Conservation (phyloP, 106 monocot species). For the Amphibolis antarctica region DNA sequence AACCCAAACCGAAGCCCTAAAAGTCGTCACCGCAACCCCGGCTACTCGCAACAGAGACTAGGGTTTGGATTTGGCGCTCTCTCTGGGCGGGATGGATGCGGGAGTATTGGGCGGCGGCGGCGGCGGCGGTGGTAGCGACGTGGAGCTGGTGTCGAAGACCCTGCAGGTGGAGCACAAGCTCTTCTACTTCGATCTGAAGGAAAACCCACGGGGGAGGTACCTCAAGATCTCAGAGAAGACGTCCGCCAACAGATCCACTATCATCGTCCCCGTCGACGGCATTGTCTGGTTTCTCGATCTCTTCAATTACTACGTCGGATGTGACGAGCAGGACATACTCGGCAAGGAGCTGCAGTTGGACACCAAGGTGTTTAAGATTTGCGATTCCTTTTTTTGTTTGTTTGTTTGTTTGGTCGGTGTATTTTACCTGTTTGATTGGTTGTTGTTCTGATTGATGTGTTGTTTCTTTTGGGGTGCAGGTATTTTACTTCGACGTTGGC, state of each 20-base stretch:
- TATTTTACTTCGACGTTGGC: constrained; percentile 74
- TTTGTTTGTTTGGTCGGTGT: constrained; percentile 4
- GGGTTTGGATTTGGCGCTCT: neutral
- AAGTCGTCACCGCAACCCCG: constrained; percentile 40
- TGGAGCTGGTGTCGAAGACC: constrained; percentile 65
- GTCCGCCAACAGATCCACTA: constrained; percentile 61
- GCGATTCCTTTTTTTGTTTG: neutral
- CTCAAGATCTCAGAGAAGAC: constrained; percentile 92
- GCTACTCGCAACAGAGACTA: constrained; percentile 12
- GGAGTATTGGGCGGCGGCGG: constrained; percentile 12
- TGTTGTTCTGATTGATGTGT: neutral
- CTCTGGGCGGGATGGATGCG: neutral
- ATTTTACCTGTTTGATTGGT: constrained; percentile 2
- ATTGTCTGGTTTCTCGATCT: constrained; percentile 63
- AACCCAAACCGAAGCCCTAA: constrained; percentile 12
- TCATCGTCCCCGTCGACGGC: constrained; percentile 68
- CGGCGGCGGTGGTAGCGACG: constrained; percentile 32
- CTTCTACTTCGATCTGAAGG: constrained; percentile 85
- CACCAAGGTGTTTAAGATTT: constrained; percentile 35
- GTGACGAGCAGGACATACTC: constrained; percentile 41
- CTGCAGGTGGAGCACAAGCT: constrained; percentile 87
- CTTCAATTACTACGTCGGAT: constrained; percentile 43
- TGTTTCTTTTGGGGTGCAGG: constrained; percentile 17
- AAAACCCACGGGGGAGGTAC: constrained; percentile 70
- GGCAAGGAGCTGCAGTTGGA: constrained; percentile 73